Percentiles rank a stretch among this genome's conserved stretches.
Conservation (phyloP, 148 eudicot species). For the Rhododendron vialii region DNA sequence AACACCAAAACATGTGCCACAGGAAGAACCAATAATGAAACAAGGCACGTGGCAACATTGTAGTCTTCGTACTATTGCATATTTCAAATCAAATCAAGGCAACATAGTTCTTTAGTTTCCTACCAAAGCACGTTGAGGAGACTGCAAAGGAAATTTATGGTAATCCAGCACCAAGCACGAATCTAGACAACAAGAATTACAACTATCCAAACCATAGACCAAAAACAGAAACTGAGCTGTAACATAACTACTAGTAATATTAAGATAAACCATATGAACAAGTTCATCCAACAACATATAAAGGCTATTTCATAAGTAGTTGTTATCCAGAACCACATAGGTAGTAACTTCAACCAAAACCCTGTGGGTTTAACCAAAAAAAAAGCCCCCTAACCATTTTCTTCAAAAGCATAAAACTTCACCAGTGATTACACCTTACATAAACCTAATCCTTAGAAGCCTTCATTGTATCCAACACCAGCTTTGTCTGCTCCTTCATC, state of each 20-base stretch:
- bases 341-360: neutral
- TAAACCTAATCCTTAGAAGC: neutral
- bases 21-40: neutral
- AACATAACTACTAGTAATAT: neutral
- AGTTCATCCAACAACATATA: neutral
- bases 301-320: neutral
- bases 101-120: neutral
- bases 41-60: neutral
- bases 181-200: neutral
- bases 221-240: neutral
- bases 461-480: slow-evolving; percentile 18
- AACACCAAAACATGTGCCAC: neutral
- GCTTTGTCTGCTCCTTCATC: slow-evolving; percentile 18
- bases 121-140: neutral
- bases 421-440: neutral
- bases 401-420: neutral
- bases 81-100: neutral
- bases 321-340: neutral
- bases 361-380: neutral
- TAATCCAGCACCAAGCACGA: neutral
- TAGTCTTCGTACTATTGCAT: neutral
- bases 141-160: neutral
- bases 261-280: neutral
- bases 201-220: neutral
- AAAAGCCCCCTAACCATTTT: neutral